Conservation (phyloP, 169 alveolate species). For the Perkinsus olseni region DNA sequence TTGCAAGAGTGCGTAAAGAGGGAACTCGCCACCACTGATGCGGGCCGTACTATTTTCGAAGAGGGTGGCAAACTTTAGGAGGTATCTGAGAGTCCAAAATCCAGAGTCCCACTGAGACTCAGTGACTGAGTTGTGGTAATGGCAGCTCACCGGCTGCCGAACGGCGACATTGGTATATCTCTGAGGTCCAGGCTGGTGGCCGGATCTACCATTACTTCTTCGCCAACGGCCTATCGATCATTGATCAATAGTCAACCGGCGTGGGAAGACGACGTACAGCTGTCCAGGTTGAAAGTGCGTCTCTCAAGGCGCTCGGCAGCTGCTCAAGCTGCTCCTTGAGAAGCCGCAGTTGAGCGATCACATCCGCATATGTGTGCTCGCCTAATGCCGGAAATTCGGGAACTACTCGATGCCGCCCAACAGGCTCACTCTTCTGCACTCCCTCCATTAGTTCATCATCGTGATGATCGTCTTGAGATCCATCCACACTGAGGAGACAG, state of each 20-base stretch:
- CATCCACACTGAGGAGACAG: too few relatives aligned
- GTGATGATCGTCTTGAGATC: too few relatives aligned
- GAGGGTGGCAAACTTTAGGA: not conserved
- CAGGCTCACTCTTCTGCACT: too few relatives aligned
- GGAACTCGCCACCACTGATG: not conserved
- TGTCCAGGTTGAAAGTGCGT: not conserved
- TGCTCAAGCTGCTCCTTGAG: not conserved
- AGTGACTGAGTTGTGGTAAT: too few relatives aligned
- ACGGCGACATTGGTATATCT: not conserved
- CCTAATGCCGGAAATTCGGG: not conserved
- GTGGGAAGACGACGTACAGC: too few relatives aligned
- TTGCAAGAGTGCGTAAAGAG: not conserved
- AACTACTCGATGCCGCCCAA: too few relatives aligned
- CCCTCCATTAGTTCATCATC: too few relatives aligned
- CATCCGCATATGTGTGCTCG: not conserved
- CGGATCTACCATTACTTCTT: not conserved
- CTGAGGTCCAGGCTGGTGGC: not conserved
- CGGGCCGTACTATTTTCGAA: not conserved
- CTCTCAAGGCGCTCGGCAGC: not conserved
- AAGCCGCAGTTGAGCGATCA: not conserved
- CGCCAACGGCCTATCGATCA: too few relatives aligned
- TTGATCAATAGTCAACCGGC: too few relatives aligned
- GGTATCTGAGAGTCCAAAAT: not conserved
- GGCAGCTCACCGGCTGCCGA: not conserved
- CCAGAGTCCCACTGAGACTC: not conserved